A percentile compares a stretch with the other conserved stretches of the same genome.
Conservation (phyloP, 768 basidiomycete genomes). For the Myochromella boudieri region DNA sequence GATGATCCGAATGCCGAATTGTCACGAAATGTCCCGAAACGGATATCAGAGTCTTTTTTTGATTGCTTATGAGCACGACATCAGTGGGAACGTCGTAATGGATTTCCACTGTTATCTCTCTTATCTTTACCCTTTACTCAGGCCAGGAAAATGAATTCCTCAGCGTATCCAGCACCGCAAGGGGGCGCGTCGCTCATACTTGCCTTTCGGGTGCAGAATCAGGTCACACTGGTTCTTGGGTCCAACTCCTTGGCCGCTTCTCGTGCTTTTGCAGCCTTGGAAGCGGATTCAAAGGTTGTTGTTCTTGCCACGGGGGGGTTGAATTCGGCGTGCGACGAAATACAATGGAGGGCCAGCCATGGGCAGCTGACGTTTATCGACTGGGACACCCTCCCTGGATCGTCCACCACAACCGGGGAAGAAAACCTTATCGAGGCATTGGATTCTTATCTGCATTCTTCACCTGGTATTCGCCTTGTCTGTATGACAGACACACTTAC, state of each 20-base stretch:
- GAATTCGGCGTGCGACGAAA: slow-evolving; percentile 61
- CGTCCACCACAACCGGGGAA: slow-evolving; percentile 27
- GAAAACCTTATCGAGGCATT: slow-evolving; percentile 45
- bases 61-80: slow-evolving; percentile 33
- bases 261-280: slow-evolving; percentile 80
- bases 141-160: neutral
- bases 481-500: slow-evolving; percentile 82
- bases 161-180: slow-evolving; percentile 38
- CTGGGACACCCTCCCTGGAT: slow-evolving; percentile 44
- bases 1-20: slow-evolving; percentile 1
- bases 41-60: neutral
- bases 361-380: slow-evolving; percentile 60
- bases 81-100: slow-evolving; percentile 6
- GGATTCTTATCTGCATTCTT: slow-evolving; percentile 42
- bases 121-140: slow-evolving; percentile 15
- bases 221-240: slow-evolving; percentile 71
- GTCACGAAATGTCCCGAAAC: neutral
- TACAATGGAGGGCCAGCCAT: slow-evolving; percentile 59
- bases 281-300: slow-evolving; percentile 72
- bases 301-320: slow-evolving; percentile 57
- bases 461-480: slow-evolving; percentile 45
- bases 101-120: neutral
- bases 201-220: slow-evolving; percentile 62
- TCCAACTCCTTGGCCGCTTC: slow-evolving; percentile 77
- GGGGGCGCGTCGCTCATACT: slow-evolving; percentile 77